Evolutionary conservation across 805 yeast genomes (phyloP).

Genomic region (Saccharomycopsis sp.): DNA sequence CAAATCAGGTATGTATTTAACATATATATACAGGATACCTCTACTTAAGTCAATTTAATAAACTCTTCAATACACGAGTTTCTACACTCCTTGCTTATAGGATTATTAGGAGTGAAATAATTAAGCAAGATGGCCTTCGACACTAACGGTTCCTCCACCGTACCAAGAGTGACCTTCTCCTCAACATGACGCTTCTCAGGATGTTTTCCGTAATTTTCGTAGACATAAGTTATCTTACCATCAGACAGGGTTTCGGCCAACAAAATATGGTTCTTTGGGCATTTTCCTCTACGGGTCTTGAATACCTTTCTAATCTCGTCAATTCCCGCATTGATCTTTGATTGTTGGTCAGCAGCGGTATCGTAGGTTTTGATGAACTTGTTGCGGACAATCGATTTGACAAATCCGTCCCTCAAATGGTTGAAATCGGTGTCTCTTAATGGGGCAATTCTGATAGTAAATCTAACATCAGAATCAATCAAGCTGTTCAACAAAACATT

Average conservation of each 20-base stretch:
- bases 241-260: conserved; percentile 34
- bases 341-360: conserved; percentile 8
- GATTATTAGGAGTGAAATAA: conserved; percentile 55
- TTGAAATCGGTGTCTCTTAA: conserved; percentile 85
- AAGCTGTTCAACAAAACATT: conserved; percentile 48
- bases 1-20: no score
- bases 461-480: conserved; percentile 51
- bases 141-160: conserved; percentile 44
- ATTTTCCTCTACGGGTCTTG: conserved; percentile 23
- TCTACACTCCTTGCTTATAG: conserved; percentile 50
- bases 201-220: conserved; percentile 23
- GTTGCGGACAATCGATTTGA: conserved; percentile 45
- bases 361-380: conserved; percentile 8
- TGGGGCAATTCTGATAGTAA: conserved; percentile 75
- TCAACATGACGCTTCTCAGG: conserved; percentile 20
- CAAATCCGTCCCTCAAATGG: conserved; percentile 84
- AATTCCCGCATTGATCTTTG: conserved; percentile 11
- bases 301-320: conserved; percentile 19
- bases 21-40: neutral
- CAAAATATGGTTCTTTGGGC: conserved; percentile 45
- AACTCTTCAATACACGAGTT: conserved; percentile 35
- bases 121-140: conserved; percentile 52
- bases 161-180: conserved; percentile 37
- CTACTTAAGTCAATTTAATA: conserved; percentile 10
- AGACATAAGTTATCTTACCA: conserved; percentile 25